Evolutionary conservation across 495 filamentous ascomycete genomes (phyloP), one percentile per base, ranked within the genome.

Genomic region (Podospora pseudoanserina): DNA sequence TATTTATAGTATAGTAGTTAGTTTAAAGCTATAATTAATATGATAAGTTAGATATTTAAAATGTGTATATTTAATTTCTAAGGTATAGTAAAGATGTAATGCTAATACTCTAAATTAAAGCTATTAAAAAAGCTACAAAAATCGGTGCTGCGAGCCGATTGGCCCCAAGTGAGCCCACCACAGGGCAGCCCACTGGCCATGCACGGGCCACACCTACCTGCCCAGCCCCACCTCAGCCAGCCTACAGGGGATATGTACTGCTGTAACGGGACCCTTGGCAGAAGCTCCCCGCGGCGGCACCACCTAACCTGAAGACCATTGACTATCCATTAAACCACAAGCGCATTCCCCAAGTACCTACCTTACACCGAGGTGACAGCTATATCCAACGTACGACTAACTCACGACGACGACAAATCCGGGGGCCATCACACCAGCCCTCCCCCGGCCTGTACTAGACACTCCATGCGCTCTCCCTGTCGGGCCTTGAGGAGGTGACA

Each of bases 401-500:
- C 39, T 49, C 39, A 32, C 4, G 30, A 49, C 39, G 39, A 49
- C 39, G 39, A 49, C 39, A 13, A 2, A 49, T 49, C 9, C 2
- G 15, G 2, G 39, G 39, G 39, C 39, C 39, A 49, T 49, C 39
- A 49, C 39, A 11, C 39, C 9, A 49, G 39, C 39, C 39, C 39
- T 49, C 15, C 39, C 55, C 55, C 55, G 55, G n/a, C 6, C 5
- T 2, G n/a, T n/a, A n/a, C 7, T 16, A 30, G 5, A 39, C 39
- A 53, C 53, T 67, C 60, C 66, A 74, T 72, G 68, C 59, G 57
- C 67, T 16, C 60, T 57, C 68, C 58, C 32, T 23, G 3, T 23
- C 63, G n/a, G n/a, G 27, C 65, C 57, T 57, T 67, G 68, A 60
- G 64, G 59, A 68, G 68, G 72, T 73, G 65, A 74, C 55, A 34